phyloP scores from a whole-genome alignment of 1,284 basidiomycete species.

The Naganishia sp. region DNA sequence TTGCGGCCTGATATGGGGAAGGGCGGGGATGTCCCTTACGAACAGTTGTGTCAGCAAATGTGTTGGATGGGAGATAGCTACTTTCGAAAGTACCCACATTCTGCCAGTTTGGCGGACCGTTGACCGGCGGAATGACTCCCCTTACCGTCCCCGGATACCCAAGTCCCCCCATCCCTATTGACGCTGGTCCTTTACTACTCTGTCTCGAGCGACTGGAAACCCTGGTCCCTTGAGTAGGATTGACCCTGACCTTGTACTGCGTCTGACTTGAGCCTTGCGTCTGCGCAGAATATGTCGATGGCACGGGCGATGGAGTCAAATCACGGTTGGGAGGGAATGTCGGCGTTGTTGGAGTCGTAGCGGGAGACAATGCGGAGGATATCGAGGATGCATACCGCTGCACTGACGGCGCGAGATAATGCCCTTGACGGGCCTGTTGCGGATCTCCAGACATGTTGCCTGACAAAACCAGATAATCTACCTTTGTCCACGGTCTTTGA shows the following conservation, averaged over 20 bases:
- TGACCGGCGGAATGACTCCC: not conserved
- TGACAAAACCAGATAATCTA: not conserved
- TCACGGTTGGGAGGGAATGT: constrained; percentile 12
- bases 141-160: constrained; percentile 16
- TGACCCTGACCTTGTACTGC: constrained; percentile 16
- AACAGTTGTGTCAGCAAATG: not conserved
- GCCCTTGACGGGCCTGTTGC: constrained; percentile 6
- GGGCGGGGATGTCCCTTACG: not conserved
- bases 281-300: constrained; percentile 8
- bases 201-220: constrained; percentile 25
- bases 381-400: constrained; percentile 21
- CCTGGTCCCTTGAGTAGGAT: constrained; percentile 3
- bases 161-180: constrained; percentile 10
- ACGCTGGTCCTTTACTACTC: constrained; percentile 11
- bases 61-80: not conserved
- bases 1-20: not conserved
- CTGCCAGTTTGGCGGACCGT: constrained; percentile 2
- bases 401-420: constrained; percentile 6
- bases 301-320: constrained; percentile 14
- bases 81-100: constrained; percentile 1
- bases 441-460: constrained; percentile 12
- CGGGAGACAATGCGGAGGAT: constrained; percentile 5
- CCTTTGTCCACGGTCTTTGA: constrained; percentile 9
- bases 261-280: not conserved
- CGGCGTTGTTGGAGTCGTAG: constrained; percentile 13